Conservation (phyloP, 306 rosid species). For the Glycine tomentella region DNA sequence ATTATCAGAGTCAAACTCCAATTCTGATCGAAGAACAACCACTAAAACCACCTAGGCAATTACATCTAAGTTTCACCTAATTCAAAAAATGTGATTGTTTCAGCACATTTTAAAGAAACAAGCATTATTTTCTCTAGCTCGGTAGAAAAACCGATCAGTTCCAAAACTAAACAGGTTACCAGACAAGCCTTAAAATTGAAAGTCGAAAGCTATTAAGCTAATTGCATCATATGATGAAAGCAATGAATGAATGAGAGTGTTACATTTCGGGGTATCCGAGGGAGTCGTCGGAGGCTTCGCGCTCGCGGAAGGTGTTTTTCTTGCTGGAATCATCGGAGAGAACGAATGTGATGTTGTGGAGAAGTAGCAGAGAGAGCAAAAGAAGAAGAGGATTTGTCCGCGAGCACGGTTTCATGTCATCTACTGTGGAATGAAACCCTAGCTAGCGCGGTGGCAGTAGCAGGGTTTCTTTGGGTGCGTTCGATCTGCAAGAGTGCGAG, state of each 20-base stretch:
- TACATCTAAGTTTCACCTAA: background rate
- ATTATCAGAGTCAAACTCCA: too few species aligned
- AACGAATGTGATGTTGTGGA: slow-evolving; percentile 42
- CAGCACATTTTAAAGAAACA: background rate
- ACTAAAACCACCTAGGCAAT: background rate
- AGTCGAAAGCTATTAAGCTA: background rate
- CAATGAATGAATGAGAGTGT: background rate
- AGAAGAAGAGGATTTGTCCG: slow-evolving; percentile 39
- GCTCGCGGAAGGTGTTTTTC: slow-evolving; percentile 77
- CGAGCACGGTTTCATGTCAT: slow-evolving; percentile 67
- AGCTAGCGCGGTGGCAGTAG: slow-evolving; percentile 38
- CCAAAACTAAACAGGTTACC: background rate
- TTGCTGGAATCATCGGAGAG: slow-evolving; percentile 65
- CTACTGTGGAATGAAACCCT: slow-evolving; percentile 51
- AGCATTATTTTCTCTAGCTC: background rate
- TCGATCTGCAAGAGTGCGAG: slow-evolving; percentile 12
- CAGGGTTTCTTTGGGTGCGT: slow-evolving; percentile 25
- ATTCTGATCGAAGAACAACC: too few species aligned
- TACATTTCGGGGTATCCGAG: slow-evolving; percentile 87
- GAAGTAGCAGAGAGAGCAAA: slow-evolving; percentile 37
- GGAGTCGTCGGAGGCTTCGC: slow-evolving; percentile 88
- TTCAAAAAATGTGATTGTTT: background rate
- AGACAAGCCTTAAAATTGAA: background rate
- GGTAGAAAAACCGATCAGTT: background rate
- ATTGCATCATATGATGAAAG: background rate